These are phyloP conservation scores for Calonectria pauciramosa DNA, from an alignment of 2,329 filamentous ascomycete species.

Conservation along the genomic window DNA sequence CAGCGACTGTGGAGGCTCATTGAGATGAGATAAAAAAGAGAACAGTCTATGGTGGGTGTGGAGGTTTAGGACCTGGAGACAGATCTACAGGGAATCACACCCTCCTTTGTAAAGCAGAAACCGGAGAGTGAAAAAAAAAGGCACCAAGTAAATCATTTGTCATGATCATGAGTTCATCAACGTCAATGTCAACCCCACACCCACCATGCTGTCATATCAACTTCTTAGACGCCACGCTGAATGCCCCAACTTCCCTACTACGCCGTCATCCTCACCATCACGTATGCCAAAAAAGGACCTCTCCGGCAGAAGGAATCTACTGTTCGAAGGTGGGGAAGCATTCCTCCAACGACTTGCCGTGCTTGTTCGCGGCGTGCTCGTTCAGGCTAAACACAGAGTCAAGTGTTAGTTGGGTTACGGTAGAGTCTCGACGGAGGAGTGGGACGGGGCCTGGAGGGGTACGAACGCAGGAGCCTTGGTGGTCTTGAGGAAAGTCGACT, in stretches of 20 bases:
- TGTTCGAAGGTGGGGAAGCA: slow-evolving; percentile 73
- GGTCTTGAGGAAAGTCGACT: slow-evolving; percentile 83
- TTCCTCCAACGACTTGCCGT: slow-evolving; percentile 78
- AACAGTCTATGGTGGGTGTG: slow-evolving; percentile 21
- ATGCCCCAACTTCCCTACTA: slow-evolving; percentile 21
- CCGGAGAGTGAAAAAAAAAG: slow-evolving; percentile 20
- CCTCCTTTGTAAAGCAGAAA: slow-evolving; percentile 17
- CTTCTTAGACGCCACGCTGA: slow-evolving; percentile 25
- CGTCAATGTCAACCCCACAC: slow-evolving; percentile 1
- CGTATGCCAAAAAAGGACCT: background rate
- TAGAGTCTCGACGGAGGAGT: background rate
- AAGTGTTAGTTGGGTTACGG: slow-evolving; percentile 28
- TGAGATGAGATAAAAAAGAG: slow-evolving; percentile 32
- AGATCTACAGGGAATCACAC: slow-evolving; percentile 14
- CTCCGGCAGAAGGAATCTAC: slow-evolving; percentile 24
- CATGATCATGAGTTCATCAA: slow-evolving; percentile 25
- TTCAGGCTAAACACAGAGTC: slow-evolving; percentile 64
- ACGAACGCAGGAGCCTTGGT: slow-evolving; percentile 78
- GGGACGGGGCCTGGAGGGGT: background rate
- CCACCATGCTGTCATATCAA: slow-evolving; percentile 5
- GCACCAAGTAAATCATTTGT: slow-evolving; percentile 24
- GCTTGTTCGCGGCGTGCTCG: slow-evolving; percentile 82
- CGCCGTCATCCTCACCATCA: slow-evolving; percentile 22
- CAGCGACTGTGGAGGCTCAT: slow-evolving; percentile 50
- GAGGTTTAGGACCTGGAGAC: slow-evolving; percentile 23